phyloP scores from a whole-genome alignment of 192 early-diverging fungal species.

The Coemansia sp. region DNA sequence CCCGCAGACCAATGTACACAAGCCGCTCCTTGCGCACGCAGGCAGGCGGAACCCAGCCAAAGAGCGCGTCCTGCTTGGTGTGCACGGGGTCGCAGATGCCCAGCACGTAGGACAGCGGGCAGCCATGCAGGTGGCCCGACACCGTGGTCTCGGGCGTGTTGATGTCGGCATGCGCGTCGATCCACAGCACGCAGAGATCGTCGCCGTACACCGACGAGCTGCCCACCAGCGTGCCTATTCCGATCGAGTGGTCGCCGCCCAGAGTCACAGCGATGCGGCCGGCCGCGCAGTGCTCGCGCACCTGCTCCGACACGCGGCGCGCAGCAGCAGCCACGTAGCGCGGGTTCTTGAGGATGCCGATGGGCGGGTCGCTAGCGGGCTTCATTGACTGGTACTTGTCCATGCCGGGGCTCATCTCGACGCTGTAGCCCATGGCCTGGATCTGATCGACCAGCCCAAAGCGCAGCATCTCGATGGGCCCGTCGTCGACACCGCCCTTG shows the following conservation, averaged over 20 bases:
- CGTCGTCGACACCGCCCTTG: conserved; percentile 84
- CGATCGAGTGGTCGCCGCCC: conserved; percentile 95
- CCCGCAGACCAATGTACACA: conserved; percentile 95
- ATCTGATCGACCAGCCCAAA: conserved; percentile 83
- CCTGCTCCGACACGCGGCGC: conserved; percentile 58
- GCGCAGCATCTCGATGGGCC: conserved; percentile 78
- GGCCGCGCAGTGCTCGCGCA: conserved; percentile 58
- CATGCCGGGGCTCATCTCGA: conserved; percentile 69
- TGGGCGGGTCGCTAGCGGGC: conserved; percentile 66
- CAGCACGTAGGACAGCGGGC: conserved; percentile 86
- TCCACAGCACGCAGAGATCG: conserved; percentile 87
- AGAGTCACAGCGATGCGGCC: conserved; percentile 85
- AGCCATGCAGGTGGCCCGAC: conserved; percentile 94
- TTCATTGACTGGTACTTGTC: conserved; percentile 64
- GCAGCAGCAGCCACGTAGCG: conserved; percentile 79
- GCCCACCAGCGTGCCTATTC: conserved; percentile 85
- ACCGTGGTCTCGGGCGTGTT: conserved; percentile 87
- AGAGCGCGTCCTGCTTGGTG: conserved; percentile 44
- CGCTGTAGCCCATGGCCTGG: conserved; percentile 71
- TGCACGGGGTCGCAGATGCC: conserved; percentile 76
- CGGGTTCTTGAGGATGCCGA: conserved; percentile 80
- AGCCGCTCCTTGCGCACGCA: conserved; percentile 70
- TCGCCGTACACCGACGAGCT: conserved; percentile 67
- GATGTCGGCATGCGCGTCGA: conserved; percentile 94
- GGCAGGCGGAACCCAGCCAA: conserved; percentile 73